phyloP scores from a whole-genome alignment of 2,329 filamentous ascomycete species.

The Lachnellula occidentalis region DNA sequence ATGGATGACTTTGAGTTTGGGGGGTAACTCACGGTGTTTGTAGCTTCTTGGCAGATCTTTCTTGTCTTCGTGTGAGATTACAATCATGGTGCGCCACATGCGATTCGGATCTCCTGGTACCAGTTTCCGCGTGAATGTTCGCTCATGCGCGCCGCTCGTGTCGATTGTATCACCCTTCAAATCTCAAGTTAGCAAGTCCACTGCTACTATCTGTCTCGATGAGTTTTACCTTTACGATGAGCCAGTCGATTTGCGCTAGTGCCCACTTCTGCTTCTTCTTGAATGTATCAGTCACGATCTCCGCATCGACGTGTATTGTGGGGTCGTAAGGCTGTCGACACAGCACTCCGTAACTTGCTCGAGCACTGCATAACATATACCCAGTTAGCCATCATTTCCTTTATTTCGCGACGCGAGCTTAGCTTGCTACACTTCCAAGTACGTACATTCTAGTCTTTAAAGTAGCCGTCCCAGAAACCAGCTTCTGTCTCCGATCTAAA shows the following conservation, averaged over 20 bases:
- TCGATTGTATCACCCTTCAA: conserved; percentile 36
- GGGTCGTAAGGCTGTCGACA: conserved; percentile 36
- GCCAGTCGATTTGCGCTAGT: conserved; percentile 39
- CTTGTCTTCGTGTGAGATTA: conserved; percentile 36
- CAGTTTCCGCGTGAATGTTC: conserved; percentile 32
- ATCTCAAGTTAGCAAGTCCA: neutral
- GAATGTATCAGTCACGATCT: conserved; percentile 32
- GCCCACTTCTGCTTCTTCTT: conserved; percentile 33
- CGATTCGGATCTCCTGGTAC: conserved; percentile 31
- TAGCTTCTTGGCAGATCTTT: conserved; percentile 34
- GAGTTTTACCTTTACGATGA: conserved; percentile 34
- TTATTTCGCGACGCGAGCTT: neutral
- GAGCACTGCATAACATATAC: conserved; percentile 23
- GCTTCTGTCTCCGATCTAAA: conserved; percentile 44
- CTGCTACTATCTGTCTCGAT: neutral
- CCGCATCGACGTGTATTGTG: conserved; percentile 33
- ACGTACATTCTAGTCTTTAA: conserved; percentile 35
- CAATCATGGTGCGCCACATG: conserved; percentile 36
- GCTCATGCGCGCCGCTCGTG: conserved; percentile 23
- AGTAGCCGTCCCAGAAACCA: conserved; percentile 38
- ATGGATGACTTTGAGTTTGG: neutral
- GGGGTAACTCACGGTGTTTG: conserved; percentile 32
- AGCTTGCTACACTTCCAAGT: neutral
- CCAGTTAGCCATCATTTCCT: neutral
- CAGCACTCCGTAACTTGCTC: conserved; percentile 40